Evolutionary conservation across 1,284 basidiomycete species (phyloP).

Genomic region (Vanrija pseudolonga): DNA sequence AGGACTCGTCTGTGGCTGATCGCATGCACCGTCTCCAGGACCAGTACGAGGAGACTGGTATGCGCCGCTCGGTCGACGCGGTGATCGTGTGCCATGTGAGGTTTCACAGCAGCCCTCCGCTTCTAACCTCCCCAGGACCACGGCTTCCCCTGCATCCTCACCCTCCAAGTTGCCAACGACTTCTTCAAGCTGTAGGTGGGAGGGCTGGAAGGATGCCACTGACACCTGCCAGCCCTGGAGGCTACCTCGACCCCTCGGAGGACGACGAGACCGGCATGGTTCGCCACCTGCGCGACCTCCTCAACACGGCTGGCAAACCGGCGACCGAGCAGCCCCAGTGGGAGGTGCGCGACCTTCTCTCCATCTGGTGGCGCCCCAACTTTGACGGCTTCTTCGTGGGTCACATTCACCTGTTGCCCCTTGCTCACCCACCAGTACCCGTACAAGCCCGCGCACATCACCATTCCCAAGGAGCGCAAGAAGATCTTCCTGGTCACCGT

Average conservation of each 20-base stretch:
- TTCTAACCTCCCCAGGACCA: conserved; percentile 56
- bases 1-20: conserved; percentile 89
- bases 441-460: conserved; percentile 92
- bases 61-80: conserved; percentile 92
- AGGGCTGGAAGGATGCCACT: conserved; percentile 43
- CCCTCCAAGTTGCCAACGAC: conserved; percentile 96
- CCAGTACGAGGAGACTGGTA: conserved; percentile 94
- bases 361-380: conserved; percentile 96
- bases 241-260: conserved; percentile 94
- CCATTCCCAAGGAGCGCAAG: conserved; percentile 97
- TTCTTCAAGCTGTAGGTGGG: conserved; percentile 90
- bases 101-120: background rate
- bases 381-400: conserved; percentile 97
- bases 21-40: conserved; percentile 84
- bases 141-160: conserved; percentile 90
- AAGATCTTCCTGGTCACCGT: conserved; percentile 93
- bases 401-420: conserved; percentile 17
- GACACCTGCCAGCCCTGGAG: conserved; percentile 69
- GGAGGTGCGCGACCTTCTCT: conserved; percentile 91
- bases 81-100: conserved; percentile 83
- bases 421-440: conserved; percentile 66
- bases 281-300: conserved; percentile 76
- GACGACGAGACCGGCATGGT: conserved; percentile 87
- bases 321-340: conserved; percentile 52
- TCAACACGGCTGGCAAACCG: conserved; percentile 66